phyloP scores from a whole-genome alignment of 208 protist species.

The Crithidia acanthocephali region DNA sequence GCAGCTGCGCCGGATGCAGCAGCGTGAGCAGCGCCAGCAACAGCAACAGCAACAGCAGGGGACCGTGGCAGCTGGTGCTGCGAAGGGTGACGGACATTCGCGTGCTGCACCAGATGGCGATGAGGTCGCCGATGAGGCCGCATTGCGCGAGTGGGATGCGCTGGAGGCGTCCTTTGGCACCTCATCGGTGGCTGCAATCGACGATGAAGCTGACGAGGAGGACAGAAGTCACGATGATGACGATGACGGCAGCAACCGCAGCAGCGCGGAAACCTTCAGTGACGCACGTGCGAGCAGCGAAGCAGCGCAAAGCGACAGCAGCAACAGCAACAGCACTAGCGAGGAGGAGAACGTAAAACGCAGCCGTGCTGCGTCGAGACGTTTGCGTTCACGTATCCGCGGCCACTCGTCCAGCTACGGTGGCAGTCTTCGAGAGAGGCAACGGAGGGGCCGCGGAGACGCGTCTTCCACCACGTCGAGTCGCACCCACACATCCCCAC shows the following conservation, averaged over 20 bases:
- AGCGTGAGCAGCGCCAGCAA: constrained; percentile 26
- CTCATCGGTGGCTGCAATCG: neutral
- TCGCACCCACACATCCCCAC: constrained; percentile 10
- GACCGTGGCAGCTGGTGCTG: neutral
- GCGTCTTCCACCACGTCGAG: constrained; percentile 7
- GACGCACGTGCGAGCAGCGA: too few relatives aligned
- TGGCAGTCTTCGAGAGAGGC: neutral
- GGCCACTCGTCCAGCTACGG: neutral
- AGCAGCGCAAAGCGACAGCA: neutral
- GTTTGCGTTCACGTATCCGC: neutral
- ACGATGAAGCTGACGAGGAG: neutral
- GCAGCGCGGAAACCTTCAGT: neutral
- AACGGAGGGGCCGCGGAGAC: neutral
- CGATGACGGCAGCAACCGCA: neutral
- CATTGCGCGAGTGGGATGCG: constrained; percentile 37
- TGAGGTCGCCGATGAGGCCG: constrained; percentile 31
- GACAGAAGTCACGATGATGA: neutral
- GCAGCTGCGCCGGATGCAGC: constrained; percentile 47
- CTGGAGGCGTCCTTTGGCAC: constrained; percentile 32
- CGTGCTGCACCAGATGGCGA: constrained; percentile 14
- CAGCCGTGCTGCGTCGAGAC: neutral
- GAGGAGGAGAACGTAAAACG: neutral
- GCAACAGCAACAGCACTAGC: neutral
- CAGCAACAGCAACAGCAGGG: constrained; percentile 12
- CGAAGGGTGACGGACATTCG: neutral